A percentile compares a stretch with the other conserved stretches of the same genome.
These are phyloP conservation scores for Amanita brunnescens DNA, from an alignment of 768 basidiomycete species.

Conservation along the genomic window DNA sequence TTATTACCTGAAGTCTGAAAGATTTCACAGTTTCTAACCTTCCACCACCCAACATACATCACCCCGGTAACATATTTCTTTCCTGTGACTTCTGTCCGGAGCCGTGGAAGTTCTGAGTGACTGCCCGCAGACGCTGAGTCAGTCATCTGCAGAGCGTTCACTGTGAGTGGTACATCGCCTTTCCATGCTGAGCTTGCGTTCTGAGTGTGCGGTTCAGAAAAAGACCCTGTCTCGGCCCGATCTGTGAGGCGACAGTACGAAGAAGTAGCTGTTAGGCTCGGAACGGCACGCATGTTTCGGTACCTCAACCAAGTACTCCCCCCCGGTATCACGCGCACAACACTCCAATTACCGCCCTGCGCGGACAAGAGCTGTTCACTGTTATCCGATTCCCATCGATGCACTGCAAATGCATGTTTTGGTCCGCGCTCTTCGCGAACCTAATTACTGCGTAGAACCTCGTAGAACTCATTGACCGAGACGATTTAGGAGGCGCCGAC, in stretches of 20 bases:
- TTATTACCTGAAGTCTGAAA: background rate
- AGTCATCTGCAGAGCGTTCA: constrained; percentile 37
- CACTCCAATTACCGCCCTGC: constrained; percentile 31
- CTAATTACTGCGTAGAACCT: constrained; percentile 35
- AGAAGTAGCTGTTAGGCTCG: background rate
- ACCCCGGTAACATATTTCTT: background rate
- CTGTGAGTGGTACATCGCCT: constrained; percentile 28
- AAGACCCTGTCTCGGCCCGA: background rate
- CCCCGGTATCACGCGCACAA: constrained; percentile 31
- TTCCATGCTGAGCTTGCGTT: constrained; percentile 23
- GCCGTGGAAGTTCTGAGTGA: background rate
- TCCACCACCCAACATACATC: constrained; percentile 1
- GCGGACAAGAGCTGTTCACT: constrained; percentile 35
- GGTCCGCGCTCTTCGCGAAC: constrained; percentile 39
- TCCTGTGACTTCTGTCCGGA: background rate
- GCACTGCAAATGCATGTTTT: constrained; percentile 61
- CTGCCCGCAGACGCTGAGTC: background rate
- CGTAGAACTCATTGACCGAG: constrained; percentile 62
- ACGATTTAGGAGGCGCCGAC: constrained; percentile 42
- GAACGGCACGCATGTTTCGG: background rate
- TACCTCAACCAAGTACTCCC: too few relatives aligned
- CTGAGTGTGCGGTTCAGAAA: constrained; percentile 19
- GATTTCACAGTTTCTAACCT: constrained; percentile 1
- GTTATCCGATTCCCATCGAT: constrained; percentile 62
- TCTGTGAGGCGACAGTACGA: background rate